Percentiles rank a stretch among this genome's conserved stretches.
Evolutionary conservation across 257 asterid species (phyloP).

Genomic region (Fraxinus anomala): DNA sequence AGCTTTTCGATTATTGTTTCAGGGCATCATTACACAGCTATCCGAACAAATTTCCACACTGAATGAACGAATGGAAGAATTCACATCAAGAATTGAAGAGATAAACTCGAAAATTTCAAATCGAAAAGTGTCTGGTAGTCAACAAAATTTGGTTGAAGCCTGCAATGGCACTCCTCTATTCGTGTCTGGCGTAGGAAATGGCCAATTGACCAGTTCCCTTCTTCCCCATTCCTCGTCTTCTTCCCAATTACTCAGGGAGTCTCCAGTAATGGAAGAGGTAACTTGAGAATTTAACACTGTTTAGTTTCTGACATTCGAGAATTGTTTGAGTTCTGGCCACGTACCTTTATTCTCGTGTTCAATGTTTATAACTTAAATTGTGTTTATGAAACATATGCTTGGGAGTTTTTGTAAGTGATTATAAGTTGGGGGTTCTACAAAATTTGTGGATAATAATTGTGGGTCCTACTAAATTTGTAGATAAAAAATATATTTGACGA

Average conservation of each 20-base stretch:
- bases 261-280: slow-evolving; percentile 90
- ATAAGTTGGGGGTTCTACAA: no score
- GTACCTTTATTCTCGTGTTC: no score
- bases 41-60: slow-evolving; percentile 90
- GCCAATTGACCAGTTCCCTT: slow-evolving; percentile 56
- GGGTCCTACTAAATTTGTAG: background rate
- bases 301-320: slow-evolving; percentile 4
- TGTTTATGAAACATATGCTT: background rate
- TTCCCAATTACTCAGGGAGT: slow-evolving; percentile 76
- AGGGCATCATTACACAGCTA: slow-evolving; percentile 84
- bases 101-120: slow-evolving; percentile 65
- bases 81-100: slow-evolving; percentile 87
- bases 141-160: slow-evolving; percentile 77
- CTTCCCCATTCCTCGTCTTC: slow-evolving; percentile 75
- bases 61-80: slow-evolving; percentile 95
- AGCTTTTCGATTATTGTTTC: slow-evolving; percentile 33
- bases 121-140: slow-evolving; percentile 64
- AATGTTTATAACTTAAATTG: no score
- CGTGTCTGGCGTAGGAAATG: slow-evolving; percentile 66
- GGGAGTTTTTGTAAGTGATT: no score
- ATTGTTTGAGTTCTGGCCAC: background rate
- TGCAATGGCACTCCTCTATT: slow-evolving; percentile 66
- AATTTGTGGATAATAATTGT: no score
- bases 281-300: background rate
- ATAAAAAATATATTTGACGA: background rate